Conservation (phyloP, 495 filamentous ascomycete genomes). For the Xeromyces bisporus region DNA sequence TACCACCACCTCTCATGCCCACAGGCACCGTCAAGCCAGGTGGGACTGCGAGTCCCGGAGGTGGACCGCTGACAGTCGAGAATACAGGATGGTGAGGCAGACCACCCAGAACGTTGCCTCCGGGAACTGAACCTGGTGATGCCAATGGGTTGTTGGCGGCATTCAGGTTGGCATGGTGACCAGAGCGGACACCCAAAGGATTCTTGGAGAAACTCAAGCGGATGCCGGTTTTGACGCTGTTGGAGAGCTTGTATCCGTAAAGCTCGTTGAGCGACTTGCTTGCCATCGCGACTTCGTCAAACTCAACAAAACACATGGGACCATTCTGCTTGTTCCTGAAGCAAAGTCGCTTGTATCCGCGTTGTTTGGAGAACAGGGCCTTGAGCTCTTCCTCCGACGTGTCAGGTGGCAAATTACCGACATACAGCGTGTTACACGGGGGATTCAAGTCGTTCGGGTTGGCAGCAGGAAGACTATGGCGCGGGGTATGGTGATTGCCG, state of each 20-base stretch:
- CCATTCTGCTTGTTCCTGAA: constrained; percentile 98
- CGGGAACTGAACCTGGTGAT: constrained; percentile 29
- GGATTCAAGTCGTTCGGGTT: constrained; percentile 97
- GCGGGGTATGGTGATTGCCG: constrained; percentile 39
- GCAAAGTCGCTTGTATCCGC: constrained; percentile 89
- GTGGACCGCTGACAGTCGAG: constrained; percentile 56
- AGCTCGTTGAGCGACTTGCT: constrained; percentile 86
- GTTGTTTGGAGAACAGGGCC: constrained; percentile 81
- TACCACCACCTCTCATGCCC: constrained; percentile 17
- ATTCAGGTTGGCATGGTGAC: constrained; percentile 42
- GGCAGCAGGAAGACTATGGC: constrained; percentile 66
- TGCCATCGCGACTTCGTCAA: constrained; percentile 85
- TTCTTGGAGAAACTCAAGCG: constrained; percentile 98
- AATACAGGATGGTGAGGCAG: constrained; percentile 45
- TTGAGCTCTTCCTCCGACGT: constrained; percentile 96
- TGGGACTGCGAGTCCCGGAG: constrained; percentile 53
- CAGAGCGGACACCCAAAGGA: constrained; percentile 77
- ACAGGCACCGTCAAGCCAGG: constrained; percentile 41
- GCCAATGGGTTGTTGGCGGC: constrained; percentile 32
- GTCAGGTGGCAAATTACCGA: constrained; percentile 86
- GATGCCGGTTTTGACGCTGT: constrained; percentile 91
- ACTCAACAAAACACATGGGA: constrained; percentile 98
- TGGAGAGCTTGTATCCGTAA: constrained; percentile 76
- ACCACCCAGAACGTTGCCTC: constrained; percentile 35
- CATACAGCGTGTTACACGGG: constrained; percentile 95